Evolutionary conservation across 2,329 filamentous ascomycete species (phyloP), one percentile per base, ranked within the genome.

Genomic region (Cladophialophora bantiana): DNA sequence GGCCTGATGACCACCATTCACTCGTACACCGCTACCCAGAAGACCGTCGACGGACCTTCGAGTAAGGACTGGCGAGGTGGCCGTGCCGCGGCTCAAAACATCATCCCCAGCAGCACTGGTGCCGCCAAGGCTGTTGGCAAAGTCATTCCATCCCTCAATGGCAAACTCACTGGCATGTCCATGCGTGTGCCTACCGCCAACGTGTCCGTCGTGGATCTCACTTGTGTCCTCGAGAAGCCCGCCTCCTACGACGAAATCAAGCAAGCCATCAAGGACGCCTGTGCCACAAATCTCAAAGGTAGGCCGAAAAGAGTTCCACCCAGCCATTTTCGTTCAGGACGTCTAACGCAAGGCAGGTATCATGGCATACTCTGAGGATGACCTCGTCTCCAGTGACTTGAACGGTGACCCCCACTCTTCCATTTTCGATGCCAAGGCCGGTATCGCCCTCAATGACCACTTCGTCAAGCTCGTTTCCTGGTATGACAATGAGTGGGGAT

Each of bases 401-500:
- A 95, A 91, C 85, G 95, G 95, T 83, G 91, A 98, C 87, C 87
- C 85, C 81, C 83, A 89, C 89, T 97, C 94, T 74, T 97, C 94
- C 85, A 96, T 98, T 88, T 97, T 99, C 84, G 95, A 99, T 82
- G 94, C 93, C 83, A 96, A 97, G 91, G 95, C 95, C 70, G 95
- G 95, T 88, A 98, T 99, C 84, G 91, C 94, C 74, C 90, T 99
- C 77, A 99, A 98, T 89, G 84, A 93, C 78, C 94, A 97, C 90
- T 98, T 98, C 82, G 89, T 97, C 88, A 99, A 99, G 91, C 88
- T 99, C 71, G 91, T 97, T 81, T 90, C 90, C 77, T 98, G 94
- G 95, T 97, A 97, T 85, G 93, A 97, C 88, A 98, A 98, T 88
- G 94, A 98, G 89, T 97, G 94, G 93, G 95, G 94, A 79, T 98